Evolutionary conservation across 225 moss, liverwort and hornwort genomes (phyloP), one percentile per base, ranked within the genome.

Genomic region (Ulota crispa): DNA sequence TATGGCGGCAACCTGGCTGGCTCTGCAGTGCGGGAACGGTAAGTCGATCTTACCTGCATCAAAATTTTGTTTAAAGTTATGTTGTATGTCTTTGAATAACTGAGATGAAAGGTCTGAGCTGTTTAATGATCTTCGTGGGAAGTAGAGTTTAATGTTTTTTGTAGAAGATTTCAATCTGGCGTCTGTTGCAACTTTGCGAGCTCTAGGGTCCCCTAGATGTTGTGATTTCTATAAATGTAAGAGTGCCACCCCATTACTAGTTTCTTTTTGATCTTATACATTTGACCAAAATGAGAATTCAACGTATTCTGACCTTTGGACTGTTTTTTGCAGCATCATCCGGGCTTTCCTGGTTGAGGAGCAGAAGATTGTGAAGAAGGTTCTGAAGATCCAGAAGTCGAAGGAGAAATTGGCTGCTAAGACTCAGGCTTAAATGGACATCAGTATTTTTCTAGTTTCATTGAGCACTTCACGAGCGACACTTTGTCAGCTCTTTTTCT

Each of bases 1-100:
- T 94, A 94, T 79, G 94, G 93, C 39, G 93, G 90, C 52, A 92
- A 89, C 83, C 81, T 94, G 59, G 91, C 91, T 78, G 91, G 91
- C 31, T 88, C 91, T 42, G 93, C 91, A 10, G 91, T 94, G 70
- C 93, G 90, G 47, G 94, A 94, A 72, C 86, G 91, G 89, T 92
- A 81, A 10, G 77, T 66, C 1, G 41, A 32, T 36, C 13, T 27
- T 52, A 15, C 21, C 26, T 21, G 47, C 20, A 52, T 19, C 6
- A 4, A 23, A 31, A 31, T 3, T 21, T 37, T 21, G 19, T 42
- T 31, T 2, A 13, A 13, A 45, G 13, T 1, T 6, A 24, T 36
- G 34, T 10, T 34, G 20, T 24, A 36, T 72, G 72, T 36, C 21
- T 72, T 34, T 45, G 45, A 6, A 18, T 50, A 18, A 18, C 50